Conservation (phyloP, 2,329 filamentous ascomycete species). For the Microdochium bolleyi region DNA sequence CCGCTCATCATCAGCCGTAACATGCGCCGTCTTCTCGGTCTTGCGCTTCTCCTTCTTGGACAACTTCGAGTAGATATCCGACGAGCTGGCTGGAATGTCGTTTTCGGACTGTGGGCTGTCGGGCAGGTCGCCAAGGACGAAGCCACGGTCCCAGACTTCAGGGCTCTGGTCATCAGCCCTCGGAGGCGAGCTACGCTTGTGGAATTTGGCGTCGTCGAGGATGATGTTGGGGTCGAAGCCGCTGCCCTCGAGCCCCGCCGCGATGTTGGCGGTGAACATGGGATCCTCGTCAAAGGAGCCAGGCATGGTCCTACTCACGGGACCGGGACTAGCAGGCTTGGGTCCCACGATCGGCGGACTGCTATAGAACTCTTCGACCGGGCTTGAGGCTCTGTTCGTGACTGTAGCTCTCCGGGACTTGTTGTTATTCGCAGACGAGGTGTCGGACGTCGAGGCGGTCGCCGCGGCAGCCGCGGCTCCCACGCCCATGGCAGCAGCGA, state of each 20-base stretch:
- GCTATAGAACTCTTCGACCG: constrained; percentile 30
- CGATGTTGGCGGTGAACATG: constrained; percentile 61
- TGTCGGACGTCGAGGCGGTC: background rate
- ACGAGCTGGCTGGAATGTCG: constrained; percentile 12
- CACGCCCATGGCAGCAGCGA: constrained; percentile 39
- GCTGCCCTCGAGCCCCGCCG: constrained; percentile 59
- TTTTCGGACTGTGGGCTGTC: constrained; percentile 30
- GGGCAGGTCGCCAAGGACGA: constrained; percentile 36
- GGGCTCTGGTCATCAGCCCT: constrained; percentile 39
- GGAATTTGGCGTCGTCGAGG: constrained; percentile 56
- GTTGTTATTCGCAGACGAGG: background rate
- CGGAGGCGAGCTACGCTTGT: constrained; percentile 55
- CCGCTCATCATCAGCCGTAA: constrained; percentile 11
- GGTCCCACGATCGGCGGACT: constrained; percentile 47
- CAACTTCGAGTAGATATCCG: constrained; percentile 13
- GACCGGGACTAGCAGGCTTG: constrained; percentile 43
- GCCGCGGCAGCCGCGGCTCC: constrained; percentile 23
- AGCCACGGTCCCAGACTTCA: constrained; percentile 26
- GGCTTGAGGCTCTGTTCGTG: constrained; percentile 18
- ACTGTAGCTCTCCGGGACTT: background rate
- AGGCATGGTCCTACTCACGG: constrained; percentile 45
- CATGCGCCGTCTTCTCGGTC: constrained; percentile 26
- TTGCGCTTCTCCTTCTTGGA: constrained; percentile 25
- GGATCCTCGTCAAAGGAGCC: constrained; percentile 60
- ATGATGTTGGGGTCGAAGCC: constrained; percentile 67